Evolutionary conservation across 2,329 filamentous ascomycete species (phyloP).

Genomic region (Stachybotrys chartarum): DNA sequence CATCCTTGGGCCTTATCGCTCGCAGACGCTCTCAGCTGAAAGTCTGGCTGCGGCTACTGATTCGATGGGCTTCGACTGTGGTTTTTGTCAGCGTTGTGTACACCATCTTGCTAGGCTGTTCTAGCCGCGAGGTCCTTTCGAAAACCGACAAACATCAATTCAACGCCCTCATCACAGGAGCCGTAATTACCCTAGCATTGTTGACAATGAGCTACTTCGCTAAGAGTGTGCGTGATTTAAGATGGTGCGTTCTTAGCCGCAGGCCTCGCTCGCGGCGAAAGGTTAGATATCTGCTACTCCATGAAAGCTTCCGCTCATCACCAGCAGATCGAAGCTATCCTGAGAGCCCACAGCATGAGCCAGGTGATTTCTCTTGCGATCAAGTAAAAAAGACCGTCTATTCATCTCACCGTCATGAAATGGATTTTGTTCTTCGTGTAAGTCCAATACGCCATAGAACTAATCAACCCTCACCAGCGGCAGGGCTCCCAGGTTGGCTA

Average conservation of each 20-base stretch:
- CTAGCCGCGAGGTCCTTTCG: slow-evolving; percentile 8
- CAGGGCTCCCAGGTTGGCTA: slow-evolving; percentile 34
- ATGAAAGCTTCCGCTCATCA: too few relatives aligned
- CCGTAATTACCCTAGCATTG: slow-evolving; percentile 34
- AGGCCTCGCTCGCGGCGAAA: slow-evolving; percentile 28
- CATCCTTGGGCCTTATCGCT: not conserved
- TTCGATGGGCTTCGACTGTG: not conserved
- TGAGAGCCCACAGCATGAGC: slow-evolving; percentile 12
- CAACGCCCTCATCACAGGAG: slow-evolving; percentile 35
- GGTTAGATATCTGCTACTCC: slow-evolving; percentile 13
- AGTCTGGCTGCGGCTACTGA: not conserved
- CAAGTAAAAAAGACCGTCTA: slow-evolving; percentile 7
- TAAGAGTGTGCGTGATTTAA: slow-evolving; percentile 32
- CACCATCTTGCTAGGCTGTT: slow-evolving; percentile 9
- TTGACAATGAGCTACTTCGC: slow-evolving; percentile 35
- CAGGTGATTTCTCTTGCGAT: slow-evolving; percentile 10
- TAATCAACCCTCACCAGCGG: not conserved
- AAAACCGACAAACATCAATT: slow-evolving; percentile 28
- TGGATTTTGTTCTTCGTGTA: slow-evolving; percentile 9
- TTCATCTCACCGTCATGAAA: slow-evolving; percentile 9
- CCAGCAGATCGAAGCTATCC: slow-evolving; percentile 10
- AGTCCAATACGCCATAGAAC: not conserved
- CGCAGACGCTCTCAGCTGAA: not conserved
- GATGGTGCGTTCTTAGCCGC: slow-evolving; percentile 37
- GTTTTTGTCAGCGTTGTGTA: not conserved